phyloP scores from a whole-genome alignment of 345 rosid species.

The Lepidium africanum region DNA sequence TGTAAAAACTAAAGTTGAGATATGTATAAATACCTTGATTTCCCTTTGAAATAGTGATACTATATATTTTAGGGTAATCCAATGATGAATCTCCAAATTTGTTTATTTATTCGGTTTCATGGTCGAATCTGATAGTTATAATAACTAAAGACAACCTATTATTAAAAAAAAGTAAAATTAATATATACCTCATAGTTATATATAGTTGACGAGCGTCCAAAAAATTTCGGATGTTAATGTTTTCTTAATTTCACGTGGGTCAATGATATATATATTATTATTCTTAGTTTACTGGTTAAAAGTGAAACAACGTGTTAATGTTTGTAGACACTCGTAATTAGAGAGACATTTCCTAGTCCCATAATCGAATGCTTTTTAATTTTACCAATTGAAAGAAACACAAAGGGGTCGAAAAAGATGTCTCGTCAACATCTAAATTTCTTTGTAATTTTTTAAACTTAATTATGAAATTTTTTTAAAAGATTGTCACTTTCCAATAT shows the following conservation, averaged over 20 bases:
- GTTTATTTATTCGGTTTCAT: not conserved
- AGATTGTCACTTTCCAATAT: not conserved
- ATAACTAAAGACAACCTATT: too few species aligned
- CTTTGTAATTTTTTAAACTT: not conserved
- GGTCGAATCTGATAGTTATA: too few species aligned
- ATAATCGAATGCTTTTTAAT: not conserved
- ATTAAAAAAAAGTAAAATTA: too few species aligned
- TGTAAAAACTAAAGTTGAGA: not conserved
- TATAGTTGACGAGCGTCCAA: not conserved
- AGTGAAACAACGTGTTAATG: conserved; percentile 1
- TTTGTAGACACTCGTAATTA: not conserved
- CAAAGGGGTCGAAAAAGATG: conserved; percentile 14
- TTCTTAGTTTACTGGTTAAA: not conserved
- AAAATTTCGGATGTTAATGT: not conserved
- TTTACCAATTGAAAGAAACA: not conserved
- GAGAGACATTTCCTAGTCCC: not conserved
- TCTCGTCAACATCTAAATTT: conserved; percentile 18
- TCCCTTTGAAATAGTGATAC: not conserved
- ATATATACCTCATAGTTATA: not conserved
- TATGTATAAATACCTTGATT: not conserved
- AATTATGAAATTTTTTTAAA: not conserved
- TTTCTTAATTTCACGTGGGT: conserved; percentile 6
- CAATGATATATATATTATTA: not conserved
- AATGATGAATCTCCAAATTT: too few species aligned
- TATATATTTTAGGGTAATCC: too few species aligned